These are phyloP conservation scores for Thielaviopsis populi DNA, from an alignment of 2,329 filamentous ascomycete genomes.

Conservation along the genomic window DNA sequence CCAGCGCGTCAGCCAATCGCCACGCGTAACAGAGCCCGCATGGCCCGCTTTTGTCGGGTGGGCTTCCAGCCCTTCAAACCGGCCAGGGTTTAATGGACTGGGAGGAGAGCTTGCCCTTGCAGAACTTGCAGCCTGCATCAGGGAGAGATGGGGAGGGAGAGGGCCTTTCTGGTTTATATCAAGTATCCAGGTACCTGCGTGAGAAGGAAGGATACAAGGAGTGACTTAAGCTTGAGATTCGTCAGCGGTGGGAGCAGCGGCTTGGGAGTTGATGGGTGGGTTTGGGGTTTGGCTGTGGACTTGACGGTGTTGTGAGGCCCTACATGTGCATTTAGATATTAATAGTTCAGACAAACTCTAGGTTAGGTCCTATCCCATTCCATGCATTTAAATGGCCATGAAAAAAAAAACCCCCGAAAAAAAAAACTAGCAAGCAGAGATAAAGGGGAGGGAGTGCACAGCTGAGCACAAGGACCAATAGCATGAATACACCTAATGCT, in stretches of 20 bases:
- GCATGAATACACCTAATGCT: background rate
- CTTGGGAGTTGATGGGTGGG: too few species aligned
- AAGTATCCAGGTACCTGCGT: background rate
- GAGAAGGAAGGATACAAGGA: background rate
- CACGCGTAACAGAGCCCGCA: background rate
- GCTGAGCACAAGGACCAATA: background rate
- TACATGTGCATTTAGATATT: too few species aligned
- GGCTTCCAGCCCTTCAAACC: background rate
- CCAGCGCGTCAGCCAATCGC: background rate
- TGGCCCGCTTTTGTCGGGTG: background rate
- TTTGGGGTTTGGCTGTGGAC: too few species aligned
- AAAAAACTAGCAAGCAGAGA: background rate
- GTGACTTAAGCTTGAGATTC: background rate
- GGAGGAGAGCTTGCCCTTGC: background rate
- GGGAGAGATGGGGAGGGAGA: background rate
- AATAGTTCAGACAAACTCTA: too few species aligned
- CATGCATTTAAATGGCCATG: too few species aligned
- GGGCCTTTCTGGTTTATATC: background rate
- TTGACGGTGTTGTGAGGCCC: too few species aligned
- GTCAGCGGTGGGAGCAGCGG: background rate
- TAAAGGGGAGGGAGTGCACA: background rate
- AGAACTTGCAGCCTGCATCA: background rate
- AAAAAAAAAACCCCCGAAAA: too few species aligned
- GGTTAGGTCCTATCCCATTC: too few species aligned
- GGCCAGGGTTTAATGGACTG: background rate